Base-by-base conservation (phyloP, 257 asterid species). In the Cruciata laevipes region DNA sequence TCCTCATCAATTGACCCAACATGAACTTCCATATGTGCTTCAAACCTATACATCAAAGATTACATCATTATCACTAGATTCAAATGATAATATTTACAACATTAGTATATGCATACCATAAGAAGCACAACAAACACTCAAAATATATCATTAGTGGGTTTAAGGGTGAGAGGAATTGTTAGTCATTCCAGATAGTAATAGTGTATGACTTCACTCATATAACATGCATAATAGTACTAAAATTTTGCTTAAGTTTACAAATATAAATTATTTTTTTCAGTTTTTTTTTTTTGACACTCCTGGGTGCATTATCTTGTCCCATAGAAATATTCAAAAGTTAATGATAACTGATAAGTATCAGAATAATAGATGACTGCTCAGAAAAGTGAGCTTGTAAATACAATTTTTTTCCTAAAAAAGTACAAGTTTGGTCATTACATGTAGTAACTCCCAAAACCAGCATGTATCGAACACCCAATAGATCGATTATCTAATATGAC, bases 11-110 rank as follows among this genome's bases (percentile, higher is more conserved):
- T 88, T 70, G 99, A 94, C 59, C 99, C 99, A 61, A 78, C 99
- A 57, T 94, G 99, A 81, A 94, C 95, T 80, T 94, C 99, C 98
- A 90, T 90, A 83, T 94, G 99, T 71, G 99, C 97, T 79, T 94
- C 99, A 84, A 90, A 90, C 83, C 97, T 94, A 70, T 55, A 76
- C 63, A 74, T 81, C 69, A 75, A 33, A 67, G 63, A 63, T 65
- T 47, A 65, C 52, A 68, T 37, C 44, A 66, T 32, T 67, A 67
- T 13, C 23, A 12, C 57, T 67, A 21, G 3, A 31, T 6, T 51
- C 62, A 66, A 66, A 47, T 47, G 60, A 25, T 4, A 24, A 44
- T 13, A 13, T 24, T 53, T 17, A 40, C n/a, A 40, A 65, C 40
- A 40, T 40, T 16, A 24, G 23, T 13, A 40, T 8, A 38, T 38